Evolutionary conservation across 768 basidiomycete species (phyloP).

Genomic region (Floccularia luteovirens): DNA sequence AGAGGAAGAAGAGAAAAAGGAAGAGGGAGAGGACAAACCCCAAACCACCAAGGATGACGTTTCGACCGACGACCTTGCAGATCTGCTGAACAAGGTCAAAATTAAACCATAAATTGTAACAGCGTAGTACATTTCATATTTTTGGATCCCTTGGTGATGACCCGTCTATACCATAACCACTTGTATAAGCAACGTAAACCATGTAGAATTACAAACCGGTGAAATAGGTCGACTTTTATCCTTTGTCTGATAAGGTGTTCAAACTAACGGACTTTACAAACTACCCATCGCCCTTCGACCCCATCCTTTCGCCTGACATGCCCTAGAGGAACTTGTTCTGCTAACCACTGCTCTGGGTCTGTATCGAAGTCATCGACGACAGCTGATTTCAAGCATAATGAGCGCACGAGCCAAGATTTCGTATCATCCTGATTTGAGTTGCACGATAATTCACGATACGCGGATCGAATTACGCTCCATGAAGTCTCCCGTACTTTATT

Average conservation of each 20-base stretch:
- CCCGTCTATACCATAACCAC: too few species aligned
- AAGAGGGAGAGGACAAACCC: conserved; percentile 22
- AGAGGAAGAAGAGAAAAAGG: conserved; percentile 43
- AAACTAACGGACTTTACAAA: conserved; percentile 42
- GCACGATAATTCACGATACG: conserved; percentile 55
- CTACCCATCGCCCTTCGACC: conserved; percentile 48
- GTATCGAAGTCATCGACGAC: conserved; percentile 17
- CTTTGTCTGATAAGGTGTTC: too few species aligned
- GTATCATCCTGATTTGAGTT: conserved; percentile 27
- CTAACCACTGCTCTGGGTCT: conserved; percentile 48
- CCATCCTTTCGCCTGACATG: conserved; percentile 54
- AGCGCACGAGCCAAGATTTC: conserved; percentile 37
- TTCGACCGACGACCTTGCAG: conserved; percentile 51
- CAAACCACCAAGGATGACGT: conserved; percentile 18
- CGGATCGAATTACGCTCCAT: conserved; percentile 53
- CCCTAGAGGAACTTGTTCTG: conserved; percentile 28
- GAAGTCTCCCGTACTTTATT: conserved; percentile 41
- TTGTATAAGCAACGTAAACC: too few species aligned
- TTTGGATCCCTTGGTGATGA: too few species aligned
- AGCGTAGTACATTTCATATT: too few species aligned
- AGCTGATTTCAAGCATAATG: conserved; percentile 35
- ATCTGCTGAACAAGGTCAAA: conserved; percentile 59
- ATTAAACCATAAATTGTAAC: conserved; percentile 21
- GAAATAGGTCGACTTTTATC: too few species aligned
- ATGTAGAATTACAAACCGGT: too few species aligned